Evolutionary conservation across 805 yeast genomes (phyloP).

Genomic region (Metschnikowia drakensbergensis): DNA sequence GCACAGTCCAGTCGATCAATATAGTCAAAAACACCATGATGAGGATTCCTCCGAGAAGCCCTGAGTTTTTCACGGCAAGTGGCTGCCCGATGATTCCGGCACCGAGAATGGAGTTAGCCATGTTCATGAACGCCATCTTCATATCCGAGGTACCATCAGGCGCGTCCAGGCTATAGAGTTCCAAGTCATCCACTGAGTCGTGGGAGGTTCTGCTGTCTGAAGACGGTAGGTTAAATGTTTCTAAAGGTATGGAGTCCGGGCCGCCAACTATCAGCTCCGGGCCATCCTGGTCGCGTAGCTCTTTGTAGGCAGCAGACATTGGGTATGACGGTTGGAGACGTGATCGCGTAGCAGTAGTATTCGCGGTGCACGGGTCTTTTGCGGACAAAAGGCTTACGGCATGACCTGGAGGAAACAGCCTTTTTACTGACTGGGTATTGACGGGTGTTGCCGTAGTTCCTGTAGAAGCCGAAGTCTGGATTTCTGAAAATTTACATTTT

Average conservation of each 20-base stretch:
- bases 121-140: slow-evolving; percentile 91
- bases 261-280: background rate
- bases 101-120: slow-evolving; percentile 93
- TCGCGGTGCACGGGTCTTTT: slow-evolving; percentile 3
- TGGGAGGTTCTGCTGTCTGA: background rate
- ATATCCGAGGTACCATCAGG: slow-evolving; percentile 39
- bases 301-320: slow-evolving; percentile 4
- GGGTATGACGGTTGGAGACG: background rate
- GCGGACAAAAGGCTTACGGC: too few relatives aligned
- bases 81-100: slow-evolving; percentile 97
- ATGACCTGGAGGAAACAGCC: too few relatives aligned
- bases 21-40: slow-evolving; percentile 57
- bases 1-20: slow-evolving; percentile 82
- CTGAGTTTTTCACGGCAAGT: slow-evolving; percentile 77
- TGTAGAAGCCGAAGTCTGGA: too few relatives aligned
- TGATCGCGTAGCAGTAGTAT: background rate
- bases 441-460: too few relatives aligned
- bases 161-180: slow-evolving; percentile 6
- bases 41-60: slow-evolving; percentile 68
- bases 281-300: background rate
- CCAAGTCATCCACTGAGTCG: slow-evolving; percentile 5
- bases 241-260: background rate
- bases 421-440: too few relatives aligned
- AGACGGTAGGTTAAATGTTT: background rate
- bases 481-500: too few relatives aligned